A percentile compares a stretch with the other conserved stretches of the same genome.
Conservation (phyloP, 1,284 basidiomycete genomes). For the Naganishia sp. region DNA sequence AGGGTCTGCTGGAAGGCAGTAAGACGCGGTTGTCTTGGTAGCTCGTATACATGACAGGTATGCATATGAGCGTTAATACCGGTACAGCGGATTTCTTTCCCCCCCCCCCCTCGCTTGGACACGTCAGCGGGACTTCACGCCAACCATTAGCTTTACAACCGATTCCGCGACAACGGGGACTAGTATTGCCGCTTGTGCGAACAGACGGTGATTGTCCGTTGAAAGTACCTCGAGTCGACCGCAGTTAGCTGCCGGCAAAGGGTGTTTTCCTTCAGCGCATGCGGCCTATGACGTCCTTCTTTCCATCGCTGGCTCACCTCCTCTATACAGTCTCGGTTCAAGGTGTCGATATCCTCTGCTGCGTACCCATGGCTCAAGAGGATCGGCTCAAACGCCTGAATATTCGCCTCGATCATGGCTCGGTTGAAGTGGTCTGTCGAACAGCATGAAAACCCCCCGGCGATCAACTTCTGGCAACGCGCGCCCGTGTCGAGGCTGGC, state of each 20-base stretch:
- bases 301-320: constrained; percentile 41
- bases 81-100: neutral
- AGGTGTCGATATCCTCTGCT: constrained; percentile 36
- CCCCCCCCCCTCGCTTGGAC: no score
- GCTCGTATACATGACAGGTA: constrained; percentile 2
- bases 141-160: no score
- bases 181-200: constrained; percentile 41
- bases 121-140: no score
- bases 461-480: neutral
- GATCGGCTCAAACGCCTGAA: constrained; percentile 35
- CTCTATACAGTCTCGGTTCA: constrained; percentile 36
- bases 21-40: constrained; percentile 23
- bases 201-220: constrained; percentile 47
- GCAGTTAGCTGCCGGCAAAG: constrained; percentile 36
- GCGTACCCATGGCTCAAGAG: constrained; percentile 42
- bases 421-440: constrained; percentile 32
- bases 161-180: neutral
- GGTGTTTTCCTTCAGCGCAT: neutral
- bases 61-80: neutral
- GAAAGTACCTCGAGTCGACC: constrained; percentile 40
- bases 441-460: neutral
- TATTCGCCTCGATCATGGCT: constrained; percentile 37
- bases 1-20: constrained; percentile 43
- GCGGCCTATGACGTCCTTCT: neutral
- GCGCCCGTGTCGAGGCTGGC: neutral